Evolutionary conservation across 345 rosid genomes (phyloP).

Genomic region (Conringia planisiliqua): DNA sequence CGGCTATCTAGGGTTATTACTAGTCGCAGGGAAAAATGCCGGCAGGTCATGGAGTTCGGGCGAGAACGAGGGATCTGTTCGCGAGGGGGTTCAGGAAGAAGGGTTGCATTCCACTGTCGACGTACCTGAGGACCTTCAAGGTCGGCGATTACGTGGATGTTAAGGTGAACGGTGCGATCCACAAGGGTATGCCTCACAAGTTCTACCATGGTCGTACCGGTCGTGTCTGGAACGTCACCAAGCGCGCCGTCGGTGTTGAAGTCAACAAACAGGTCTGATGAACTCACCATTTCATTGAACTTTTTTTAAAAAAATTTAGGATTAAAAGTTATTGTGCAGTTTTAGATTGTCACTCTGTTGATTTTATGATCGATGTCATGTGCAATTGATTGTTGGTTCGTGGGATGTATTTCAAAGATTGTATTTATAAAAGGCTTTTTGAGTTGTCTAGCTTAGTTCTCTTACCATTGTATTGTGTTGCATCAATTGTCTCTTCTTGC

Average conservation of each 20-base stretch:
- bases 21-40: constrained; percentile 43
- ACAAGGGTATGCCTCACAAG: constrained; percentile 94
- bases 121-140: constrained; percentile 69
- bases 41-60: constrained; percentile 64
- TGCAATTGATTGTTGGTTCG: no score
- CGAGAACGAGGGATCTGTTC: constrained; percentile 75
- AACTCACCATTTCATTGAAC: not conserved
- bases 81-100: constrained; percentile 77
- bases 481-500: no score
- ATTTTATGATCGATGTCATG: no score
- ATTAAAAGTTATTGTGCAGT: no score
- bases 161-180: constrained; percentile 81
- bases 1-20: constrained; percentile 3
- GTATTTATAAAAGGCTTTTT: no score
- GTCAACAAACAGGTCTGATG: constrained; percentile 64
- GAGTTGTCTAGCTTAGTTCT: no score
- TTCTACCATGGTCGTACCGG: constrained; percentile 93
- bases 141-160: constrained; percentile 73
- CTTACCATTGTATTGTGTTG: no score
- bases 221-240: constrained; percentile 83
- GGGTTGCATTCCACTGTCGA: constrained; percentile 72
- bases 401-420: no score
- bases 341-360: no score
- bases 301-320: no score
- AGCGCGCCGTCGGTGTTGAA: constrained; percentile 83